phyloP scores from a whole-genome alignment of 768 basidiomycete species.

The Kwoniella newhampshirensis region DNA sequence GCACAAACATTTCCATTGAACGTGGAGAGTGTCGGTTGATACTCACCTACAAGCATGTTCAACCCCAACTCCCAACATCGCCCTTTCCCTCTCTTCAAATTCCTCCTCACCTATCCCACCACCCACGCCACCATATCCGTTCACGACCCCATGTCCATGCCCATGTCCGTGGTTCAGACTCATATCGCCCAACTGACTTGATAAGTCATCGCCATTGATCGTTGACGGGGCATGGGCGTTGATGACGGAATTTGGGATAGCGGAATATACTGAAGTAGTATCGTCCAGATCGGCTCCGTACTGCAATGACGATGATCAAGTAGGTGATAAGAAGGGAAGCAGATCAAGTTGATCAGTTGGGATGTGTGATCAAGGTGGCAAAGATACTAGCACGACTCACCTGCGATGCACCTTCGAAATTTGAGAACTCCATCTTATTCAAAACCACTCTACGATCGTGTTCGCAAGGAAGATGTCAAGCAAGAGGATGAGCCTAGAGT shows the following conservation, averaged over 20 bases:
- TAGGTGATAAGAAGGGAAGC: neutral
- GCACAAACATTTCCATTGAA: neutral
- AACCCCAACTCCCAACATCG: slow-evolving; percentile 29
- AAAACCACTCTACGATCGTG: neutral
- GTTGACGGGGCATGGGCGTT: slow-evolving; percentile 13
- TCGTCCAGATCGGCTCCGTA: slow-evolving; percentile 48
- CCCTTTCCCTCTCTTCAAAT: slow-evolving; percentile 28
- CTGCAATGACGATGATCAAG: slow-evolving; percentile 21
- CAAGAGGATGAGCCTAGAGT: too few relatives aligned
- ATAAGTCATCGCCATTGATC: slow-evolving; percentile 29
- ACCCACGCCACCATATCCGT: neutral
- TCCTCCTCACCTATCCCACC: slow-evolving; percentile 36
- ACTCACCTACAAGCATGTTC: slow-evolving; percentile 62
- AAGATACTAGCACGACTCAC: slow-evolving; percentile 21
- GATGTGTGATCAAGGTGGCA: slow-evolving; percentile 12
- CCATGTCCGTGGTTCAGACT: neutral
- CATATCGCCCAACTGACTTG: slow-evolving; percentile 21
- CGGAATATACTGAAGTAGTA: slow-evolving; percentile 42
- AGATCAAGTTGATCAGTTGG: neutral
- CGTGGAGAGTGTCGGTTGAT: neutral
- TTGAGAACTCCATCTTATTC: slow-evolving; percentile 47
- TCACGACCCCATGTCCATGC: slow-evolving; percentile 3
- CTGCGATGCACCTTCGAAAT: slow-evolving; percentile 55
- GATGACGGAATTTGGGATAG: slow-evolving; percentile 26
- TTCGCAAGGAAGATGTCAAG: too few relatives aligned